These are phyloP conservation scores for Suillus decipiens DNA, from an alignment of 768 basidiomycete genomes.

Conservation along the genomic window DNA sequence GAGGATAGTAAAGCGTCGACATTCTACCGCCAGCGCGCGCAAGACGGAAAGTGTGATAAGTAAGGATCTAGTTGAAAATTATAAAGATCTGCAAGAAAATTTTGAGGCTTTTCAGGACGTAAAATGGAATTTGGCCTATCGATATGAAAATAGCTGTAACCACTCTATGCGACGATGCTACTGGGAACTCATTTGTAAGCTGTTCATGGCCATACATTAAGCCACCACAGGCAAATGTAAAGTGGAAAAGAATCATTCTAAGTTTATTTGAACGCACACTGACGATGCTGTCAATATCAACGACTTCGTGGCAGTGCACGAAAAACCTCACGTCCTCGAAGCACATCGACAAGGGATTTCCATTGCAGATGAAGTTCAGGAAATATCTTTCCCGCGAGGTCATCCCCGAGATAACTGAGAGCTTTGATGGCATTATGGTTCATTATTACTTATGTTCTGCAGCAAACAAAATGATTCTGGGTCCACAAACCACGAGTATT, in stretches of 20 bases:
- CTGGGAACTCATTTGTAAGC: no score
- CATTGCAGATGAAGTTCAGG: conserved; percentile 70
- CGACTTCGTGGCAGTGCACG: conserved; percentile 52
- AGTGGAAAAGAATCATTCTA: background rate
- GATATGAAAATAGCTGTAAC: no score
- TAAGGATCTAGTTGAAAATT: conserved; percentile 52
- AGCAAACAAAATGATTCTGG: no score
- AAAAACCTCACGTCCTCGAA: conserved; percentile 69
- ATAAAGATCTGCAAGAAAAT: conserved; percentile 1
- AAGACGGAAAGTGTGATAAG: conserved; percentile 84
- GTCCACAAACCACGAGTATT: no score
- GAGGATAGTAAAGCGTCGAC: conserved; percentile 73
- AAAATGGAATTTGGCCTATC: no score
- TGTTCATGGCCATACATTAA: background rate
- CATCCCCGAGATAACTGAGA: no score
- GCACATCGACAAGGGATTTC: conserved; percentile 77
- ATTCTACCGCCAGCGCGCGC: conserved; percentile 82
- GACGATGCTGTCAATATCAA: conserved; percentile 75
- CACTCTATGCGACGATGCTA: no score
- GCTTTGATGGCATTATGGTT: no score
- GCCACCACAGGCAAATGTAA: background rate
- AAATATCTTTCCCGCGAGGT: conserved; percentile 39
- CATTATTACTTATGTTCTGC: no score
- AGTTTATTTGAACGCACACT: conserved; percentile 46
- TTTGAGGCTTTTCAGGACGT: conserved; percentile 34